Evolutionary conservation across 768 basidiomycete genomes (phyloP), one percentile per base, ranked within the genome.

Genomic region (Termitomyces sp.): DNA sequence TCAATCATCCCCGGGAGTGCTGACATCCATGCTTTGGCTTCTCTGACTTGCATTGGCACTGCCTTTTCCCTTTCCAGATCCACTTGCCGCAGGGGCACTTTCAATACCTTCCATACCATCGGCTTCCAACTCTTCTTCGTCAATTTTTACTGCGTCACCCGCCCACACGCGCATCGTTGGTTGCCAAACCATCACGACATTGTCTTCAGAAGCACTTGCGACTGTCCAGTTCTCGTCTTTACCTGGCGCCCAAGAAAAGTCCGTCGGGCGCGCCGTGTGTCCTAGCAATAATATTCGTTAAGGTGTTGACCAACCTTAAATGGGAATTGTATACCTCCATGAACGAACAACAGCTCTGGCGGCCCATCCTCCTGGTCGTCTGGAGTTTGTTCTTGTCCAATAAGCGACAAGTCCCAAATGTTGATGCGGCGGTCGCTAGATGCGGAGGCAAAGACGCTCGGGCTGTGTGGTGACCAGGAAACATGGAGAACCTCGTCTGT

Each of bases 361-460:
- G 97, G 94, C 1, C 97, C 97, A 66, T 99, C 97, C 69, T 99
- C 97, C 58, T 94, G 91, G 67, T 99, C 97, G 63, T 99, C 97
- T 4, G 96, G 97, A 1, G 93, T 92, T 71, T 99, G 97, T 69
- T 99, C 97, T 41, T 88, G 82, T 0, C 97, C 97, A 60, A 98
- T 96, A 59, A 88, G 82, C 24, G 85, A 80, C 57, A 98, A 71
- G 74, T 99, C 95, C 97, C 97, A 99, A 48, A 98, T 77, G 65
- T 97, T 95, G 61, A 99, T 82, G 10, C 97, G 80, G 43, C 97
- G 83, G 69, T 99, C 97, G 59, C 92, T 88, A 3, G 92, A 94
- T 1, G 94, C 94, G 3, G 94, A 96, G 0, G 96, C 96, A 62
- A 99, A 98, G 50, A 98, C 82, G 9, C 92, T 93, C 5, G 87